These are phyloP conservation scores for Deuterostichococcus epilithicus DNA, from an alignment of 139 green algal genomes.

Conservation along the genomic window DNA sequence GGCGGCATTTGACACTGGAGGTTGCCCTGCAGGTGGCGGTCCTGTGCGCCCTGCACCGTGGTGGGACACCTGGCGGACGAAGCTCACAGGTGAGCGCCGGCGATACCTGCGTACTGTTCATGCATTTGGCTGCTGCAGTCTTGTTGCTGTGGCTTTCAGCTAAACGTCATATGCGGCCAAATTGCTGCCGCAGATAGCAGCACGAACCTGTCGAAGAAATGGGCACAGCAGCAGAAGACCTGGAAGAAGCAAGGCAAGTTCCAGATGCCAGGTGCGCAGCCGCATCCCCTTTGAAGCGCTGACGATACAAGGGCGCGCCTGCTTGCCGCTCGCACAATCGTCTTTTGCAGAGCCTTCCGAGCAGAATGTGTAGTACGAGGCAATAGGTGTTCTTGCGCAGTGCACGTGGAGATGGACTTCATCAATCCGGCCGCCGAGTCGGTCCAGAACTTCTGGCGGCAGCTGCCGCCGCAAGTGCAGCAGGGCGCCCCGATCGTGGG, in stretches of 20 bases:
- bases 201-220: not conserved
- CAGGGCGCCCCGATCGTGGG: conserved; percentile 35
- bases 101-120: too few species aligned
- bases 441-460: conserved; percentile 31
- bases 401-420: conserved; percentile 43
- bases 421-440: conserved; percentile 30
- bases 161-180: too few species aligned
- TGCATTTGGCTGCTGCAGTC: too few species aligned
- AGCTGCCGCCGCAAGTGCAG: conserved; percentile 45
- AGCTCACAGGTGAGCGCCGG: not conserved
- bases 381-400: conserved; percentile 12
- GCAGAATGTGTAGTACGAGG: too few species aligned
- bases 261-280: not conserved
- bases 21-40: not conserved
- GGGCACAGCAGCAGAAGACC: not conserved
- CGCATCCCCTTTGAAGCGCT: too few species aligned
- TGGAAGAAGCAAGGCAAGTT: not conserved
- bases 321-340: too few species aligned
- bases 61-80: not conserved
- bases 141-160: too few species aligned
- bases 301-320: too few species aligned
- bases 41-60: not conserved
- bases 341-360: too few species aligned
- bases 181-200: not conserved
- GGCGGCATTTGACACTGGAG: too few species aligned